Conservation (phyloP, 805 yeast species). For the Lachancea fermentati region DNA sequence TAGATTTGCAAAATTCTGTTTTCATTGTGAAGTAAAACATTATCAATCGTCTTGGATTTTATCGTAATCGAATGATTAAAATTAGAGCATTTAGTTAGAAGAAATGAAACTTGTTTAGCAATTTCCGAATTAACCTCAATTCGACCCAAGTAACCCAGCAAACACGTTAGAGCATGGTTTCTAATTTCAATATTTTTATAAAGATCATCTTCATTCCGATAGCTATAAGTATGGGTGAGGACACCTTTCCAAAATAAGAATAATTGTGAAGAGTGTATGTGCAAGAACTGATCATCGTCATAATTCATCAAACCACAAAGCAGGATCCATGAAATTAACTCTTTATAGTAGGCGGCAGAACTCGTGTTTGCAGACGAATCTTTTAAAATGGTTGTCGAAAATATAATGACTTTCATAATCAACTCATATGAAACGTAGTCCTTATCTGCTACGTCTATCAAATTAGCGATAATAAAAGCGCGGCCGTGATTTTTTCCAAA, state of each 20-base stretch:
- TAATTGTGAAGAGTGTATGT: conserved; percentile 53
- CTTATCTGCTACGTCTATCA: conserved; percentile 32
- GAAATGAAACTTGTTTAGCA: conserved; percentile 41
- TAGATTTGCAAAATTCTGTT: conserved; percentile 44
- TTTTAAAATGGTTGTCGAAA: conserved; percentile 41
- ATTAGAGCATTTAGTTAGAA: conserved; percentile 41
- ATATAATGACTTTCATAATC: conserved; percentile 39
- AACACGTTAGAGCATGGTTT: conserved; percentile 52
- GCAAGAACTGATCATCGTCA: conserved; percentile 46
- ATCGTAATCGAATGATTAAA: conserved; percentile 29
- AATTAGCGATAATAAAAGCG: conserved; percentile 35
- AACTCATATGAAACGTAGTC: conserved; percentile 42
- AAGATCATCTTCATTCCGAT: conserved; percentile 33
- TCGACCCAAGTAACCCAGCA: conserved; percentile 45
- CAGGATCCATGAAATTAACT: conserved; percentile 54
- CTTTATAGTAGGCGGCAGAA: conserved; percentile 31
- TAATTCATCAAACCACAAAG: conserved; percentile 59
- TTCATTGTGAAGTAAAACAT: conserved; percentile 34
- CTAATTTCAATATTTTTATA: conserved; percentile 45
- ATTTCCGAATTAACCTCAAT: conserved; percentile 38
- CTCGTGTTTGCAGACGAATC: conserved; percentile 31
- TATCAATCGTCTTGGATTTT: conserved; percentile 27
- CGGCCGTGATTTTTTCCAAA: conserved; percentile 36
- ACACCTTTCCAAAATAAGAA: conserved; percentile 59
- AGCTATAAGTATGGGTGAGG: conserved; percentile 44